phyloP scores from a whole-genome alignment of 495 filamentous ascomycete species.

The Bacidia gigantensis region DNA sequence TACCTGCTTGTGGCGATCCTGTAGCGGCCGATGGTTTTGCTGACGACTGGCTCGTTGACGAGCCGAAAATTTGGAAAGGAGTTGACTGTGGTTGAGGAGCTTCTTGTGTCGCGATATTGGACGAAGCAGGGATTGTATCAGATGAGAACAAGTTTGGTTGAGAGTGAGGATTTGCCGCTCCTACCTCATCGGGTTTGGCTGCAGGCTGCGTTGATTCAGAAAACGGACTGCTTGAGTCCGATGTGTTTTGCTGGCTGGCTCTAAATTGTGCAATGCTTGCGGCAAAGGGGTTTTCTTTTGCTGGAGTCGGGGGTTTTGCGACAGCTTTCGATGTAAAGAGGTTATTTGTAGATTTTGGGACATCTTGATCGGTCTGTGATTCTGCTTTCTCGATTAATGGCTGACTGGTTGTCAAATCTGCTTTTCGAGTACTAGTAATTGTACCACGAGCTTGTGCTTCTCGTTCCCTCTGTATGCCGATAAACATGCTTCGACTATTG shows the following conservation, averaged over 20 bases:
- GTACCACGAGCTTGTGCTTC: not conserved
- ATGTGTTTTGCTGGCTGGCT: slow-evolving; percentile 7
- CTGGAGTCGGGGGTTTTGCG: slow-evolving; percentile 16
- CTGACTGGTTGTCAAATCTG: not conserved
- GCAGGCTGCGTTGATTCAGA: not conserved
- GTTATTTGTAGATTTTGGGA: not conserved
- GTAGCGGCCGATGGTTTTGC: not conserved
- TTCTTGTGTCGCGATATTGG: not conserved
- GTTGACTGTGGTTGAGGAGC: not conserved
- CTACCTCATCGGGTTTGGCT: not conserved
- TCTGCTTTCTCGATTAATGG: not conserved
- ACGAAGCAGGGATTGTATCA: not conserved
- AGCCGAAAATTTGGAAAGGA: not conserved
- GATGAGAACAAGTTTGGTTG: not conserved
- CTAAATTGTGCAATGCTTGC: slow-evolving; percentile 5
- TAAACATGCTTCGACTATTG: not conserved
- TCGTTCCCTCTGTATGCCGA: not conserved
- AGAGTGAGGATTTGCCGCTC: not conserved
- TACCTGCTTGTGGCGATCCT: not conserved
- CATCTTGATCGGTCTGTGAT: not conserved
- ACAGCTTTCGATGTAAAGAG: slow-evolving; percentile 10
- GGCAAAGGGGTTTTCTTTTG: slow-evolving; percentile 13
- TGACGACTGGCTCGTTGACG: not conserved
- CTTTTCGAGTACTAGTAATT: not conserved
- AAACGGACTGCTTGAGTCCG: not conserved